These are phyloP conservation scores for Berberis vulgaris DNA, from an alignment of 164 flowering plant species.

Conservation along the genomic window DNA sequence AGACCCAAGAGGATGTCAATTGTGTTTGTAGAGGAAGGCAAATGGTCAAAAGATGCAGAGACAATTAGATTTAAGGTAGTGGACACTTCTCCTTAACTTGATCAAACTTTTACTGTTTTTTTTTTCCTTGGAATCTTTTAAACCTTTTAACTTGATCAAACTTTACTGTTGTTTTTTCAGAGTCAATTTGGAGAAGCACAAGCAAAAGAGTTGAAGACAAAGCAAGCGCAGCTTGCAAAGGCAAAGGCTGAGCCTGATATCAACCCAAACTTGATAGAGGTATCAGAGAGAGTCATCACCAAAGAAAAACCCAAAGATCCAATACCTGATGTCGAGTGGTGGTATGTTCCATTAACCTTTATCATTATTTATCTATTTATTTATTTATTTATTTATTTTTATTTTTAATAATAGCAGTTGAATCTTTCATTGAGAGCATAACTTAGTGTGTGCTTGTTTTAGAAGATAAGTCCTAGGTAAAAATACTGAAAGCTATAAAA, in stretches of 20 bases:
- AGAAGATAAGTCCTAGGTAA: no score
- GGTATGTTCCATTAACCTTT: slow-evolving; percentile 38
- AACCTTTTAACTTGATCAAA: background rate
- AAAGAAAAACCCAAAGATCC: slow-evolving; percentile 84
- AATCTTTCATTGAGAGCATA: no score
- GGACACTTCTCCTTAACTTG: no score
- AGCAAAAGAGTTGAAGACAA: slow-evolving; percentile 83
- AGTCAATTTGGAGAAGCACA: slow-evolving; percentile 67
- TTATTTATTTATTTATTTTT: background rate
- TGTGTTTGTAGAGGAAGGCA: slow-evolving; percentile 99
- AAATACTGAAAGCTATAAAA: no score
- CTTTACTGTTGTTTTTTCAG: slow-evolving; percentile 19
- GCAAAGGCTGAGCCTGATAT: slow-evolving; percentile 87
- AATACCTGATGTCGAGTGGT: slow-evolving; percentile 93
- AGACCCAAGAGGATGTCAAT: slow-evolving; percentile 86
- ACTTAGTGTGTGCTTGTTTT: no score
- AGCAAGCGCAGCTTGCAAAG: slow-evolving; percentile 85
- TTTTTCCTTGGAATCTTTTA: background rate
- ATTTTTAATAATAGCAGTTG: background rate
- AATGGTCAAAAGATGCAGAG: slow-evolving; percentile 94
- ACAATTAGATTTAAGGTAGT: slow-evolving; percentile 69
- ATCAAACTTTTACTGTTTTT: background rate
- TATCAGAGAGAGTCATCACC: slow-evolving; percentile 64
- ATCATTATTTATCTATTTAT: background rate
- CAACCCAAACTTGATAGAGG: slow-evolving; percentile 94